Evolutionary conservation across 768 basidiomycete genomes (phyloP), one percentile per base, ranked within the genome.

Genomic region (Antrodiella citrinella): DNA sequence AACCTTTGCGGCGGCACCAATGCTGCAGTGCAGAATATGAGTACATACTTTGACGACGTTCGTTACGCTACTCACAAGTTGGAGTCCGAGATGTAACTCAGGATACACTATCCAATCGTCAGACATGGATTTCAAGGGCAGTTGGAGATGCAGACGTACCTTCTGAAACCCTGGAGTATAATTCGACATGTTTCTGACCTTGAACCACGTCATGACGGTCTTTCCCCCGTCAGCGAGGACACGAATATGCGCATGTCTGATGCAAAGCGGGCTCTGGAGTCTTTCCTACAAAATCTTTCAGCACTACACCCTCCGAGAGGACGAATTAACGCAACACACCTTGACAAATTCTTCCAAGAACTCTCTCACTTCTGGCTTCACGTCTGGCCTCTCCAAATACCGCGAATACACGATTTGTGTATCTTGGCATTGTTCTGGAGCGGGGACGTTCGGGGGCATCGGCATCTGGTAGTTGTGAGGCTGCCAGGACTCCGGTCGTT

Each of bases 81-180:
- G 19, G 86, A 61, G 62, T 92, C 89, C 3, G 88, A 90, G 42
- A 89, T 71, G 57, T 90, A 92, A 19, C 80, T 77, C 47, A 91
- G 66, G 47, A 91, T 89, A 60, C 85, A 88, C 86, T 88, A 7
- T 20, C 19, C 7, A 24, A 11, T 15, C 10, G 24, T n/a, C 42
- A n/a, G 18, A 26, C 7, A 35, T 35, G 7, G 15, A 15, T 35
- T 35, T 35, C 30, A 35, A 15, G 41, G 4, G 24, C n/a, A 23
- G 15, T 22, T 13, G 19, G 5, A n/a, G n/a, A n/a, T n/a, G n/a
- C n/a, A n/a, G n/a, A 26, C 50, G 4, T 46, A 84, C 89, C 69
- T 90, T 91, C 58, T 91, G 89, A 63, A 85, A 91, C 19, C 80
- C 76, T 3, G 80, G 62, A 40, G 79, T 81, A 61, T 86, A 86